These are phyloP conservation scores for Metschnikowia vanudenii DNA, from an alignment of 805 yeast genomes.

Conservation along the genomic window DNA sequence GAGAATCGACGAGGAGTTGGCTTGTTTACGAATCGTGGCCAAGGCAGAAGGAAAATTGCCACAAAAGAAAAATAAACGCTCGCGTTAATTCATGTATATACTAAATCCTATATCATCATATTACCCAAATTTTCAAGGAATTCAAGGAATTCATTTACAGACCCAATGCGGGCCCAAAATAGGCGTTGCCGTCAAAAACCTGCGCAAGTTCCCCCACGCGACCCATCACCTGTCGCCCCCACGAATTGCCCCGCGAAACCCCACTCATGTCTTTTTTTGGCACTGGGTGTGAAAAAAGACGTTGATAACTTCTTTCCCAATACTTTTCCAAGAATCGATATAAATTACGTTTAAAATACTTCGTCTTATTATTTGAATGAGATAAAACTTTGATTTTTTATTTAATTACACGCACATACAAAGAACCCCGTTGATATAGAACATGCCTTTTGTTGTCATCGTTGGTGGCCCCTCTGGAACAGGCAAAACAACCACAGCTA, in stretches of 20 bases:
- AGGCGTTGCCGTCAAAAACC: neutral
- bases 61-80: neutral
- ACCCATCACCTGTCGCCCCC: conserved; percentile 3
- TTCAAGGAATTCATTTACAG: too few species aligned
- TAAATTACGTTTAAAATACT: too few species aligned
- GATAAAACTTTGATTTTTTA: too few species aligned
- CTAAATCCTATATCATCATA: neutral
- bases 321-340: too few species aligned
- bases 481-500: conserved; percentile 84
- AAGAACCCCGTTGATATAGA: neutral
- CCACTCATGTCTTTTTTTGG: conserved; percentile 3
- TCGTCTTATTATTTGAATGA: too few species aligned
- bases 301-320: neutral
- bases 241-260: conserved; percentile 7
- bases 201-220: neutral
- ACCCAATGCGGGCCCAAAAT: too few species aligned
- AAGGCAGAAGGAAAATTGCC: conserved; percentile 2
- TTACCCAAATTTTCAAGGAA: too few species aligned
- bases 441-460: conserved; percentile 44
- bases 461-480: conserved; percentile 97
- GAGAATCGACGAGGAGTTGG: conserved; percentile 51
- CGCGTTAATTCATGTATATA: conserved; percentile 1
- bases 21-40: conserved; percentile 16
- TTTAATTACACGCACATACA: neutral
- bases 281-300: neutral